These are phyloP conservation scores for Zymoseptoria passerinii DNA, from an alignment of 2,329 filamentous ascomycete genomes.

Conservation along the genomic window DNA sequence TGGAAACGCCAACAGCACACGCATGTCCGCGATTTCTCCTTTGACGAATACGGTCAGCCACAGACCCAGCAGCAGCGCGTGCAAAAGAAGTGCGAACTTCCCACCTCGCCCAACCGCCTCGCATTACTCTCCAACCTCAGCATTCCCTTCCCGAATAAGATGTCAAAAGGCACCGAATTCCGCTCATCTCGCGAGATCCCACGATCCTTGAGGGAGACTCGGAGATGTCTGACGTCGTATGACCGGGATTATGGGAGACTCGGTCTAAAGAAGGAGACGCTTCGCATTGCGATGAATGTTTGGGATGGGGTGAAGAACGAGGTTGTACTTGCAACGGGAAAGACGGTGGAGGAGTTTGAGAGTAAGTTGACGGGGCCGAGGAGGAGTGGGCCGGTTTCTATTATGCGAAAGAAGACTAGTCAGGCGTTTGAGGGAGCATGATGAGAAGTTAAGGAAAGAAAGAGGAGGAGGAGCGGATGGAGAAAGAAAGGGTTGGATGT, in stretches of 20 bases:
- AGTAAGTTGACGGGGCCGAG: neutral
- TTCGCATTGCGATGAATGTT: neutral
- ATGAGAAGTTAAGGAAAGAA: neutral
- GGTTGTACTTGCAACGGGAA: neutral
- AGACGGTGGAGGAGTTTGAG: neutral
- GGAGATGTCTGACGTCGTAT: neutral
- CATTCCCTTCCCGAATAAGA: neutral
- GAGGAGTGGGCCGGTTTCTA: neutral
- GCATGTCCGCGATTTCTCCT: neutral
- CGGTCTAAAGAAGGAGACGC: neutral
- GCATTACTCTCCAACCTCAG: neutral
- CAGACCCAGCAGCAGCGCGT: neutral
- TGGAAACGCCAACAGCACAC: neutral
- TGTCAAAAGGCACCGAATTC: neutral
- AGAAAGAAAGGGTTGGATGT: neutral
- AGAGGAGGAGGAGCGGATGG: neutral
- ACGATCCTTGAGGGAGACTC: neutral
- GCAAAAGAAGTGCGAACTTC: neutral
- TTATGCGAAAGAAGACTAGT: neutral
- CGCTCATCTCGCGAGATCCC: neutral
- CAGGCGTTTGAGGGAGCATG: neutral
- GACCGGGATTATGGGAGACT: neutral
- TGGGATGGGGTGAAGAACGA: neutral
- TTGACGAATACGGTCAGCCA: neutral
- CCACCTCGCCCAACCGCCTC: neutral